Evolutionary conservation across 305 asterid genomes (phyloP).

Genomic region (Withania somnifera): DNA sequence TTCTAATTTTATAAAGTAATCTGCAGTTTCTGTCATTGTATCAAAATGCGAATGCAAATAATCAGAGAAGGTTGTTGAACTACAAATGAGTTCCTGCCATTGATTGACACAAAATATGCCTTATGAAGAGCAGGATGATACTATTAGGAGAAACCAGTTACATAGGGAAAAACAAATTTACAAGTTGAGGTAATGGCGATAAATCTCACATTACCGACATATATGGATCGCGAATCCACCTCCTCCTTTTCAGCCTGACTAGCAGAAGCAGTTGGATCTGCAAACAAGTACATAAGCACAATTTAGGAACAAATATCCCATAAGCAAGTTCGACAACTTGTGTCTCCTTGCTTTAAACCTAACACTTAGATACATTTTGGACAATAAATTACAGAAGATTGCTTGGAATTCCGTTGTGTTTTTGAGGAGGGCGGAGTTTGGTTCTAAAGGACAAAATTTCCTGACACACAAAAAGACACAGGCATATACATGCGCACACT

Average conservation of each 20-base stretch:
- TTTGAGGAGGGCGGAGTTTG: neutral
- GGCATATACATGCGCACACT: neutral
- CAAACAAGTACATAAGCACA: conserved; percentile 16
- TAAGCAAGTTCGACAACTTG: neutral
- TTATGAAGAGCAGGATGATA: neutral
- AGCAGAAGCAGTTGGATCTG: conserved; percentile 48
- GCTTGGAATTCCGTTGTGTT: neutral
- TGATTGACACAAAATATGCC: neutral
- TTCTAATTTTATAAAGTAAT: neutral
- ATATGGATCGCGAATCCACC: conserved; percentile 76
- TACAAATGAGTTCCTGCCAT: neutral
- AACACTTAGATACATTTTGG: neutral
- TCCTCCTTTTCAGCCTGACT: conserved; percentile 80
- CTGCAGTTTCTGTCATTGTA: neutral
- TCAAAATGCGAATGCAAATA: neutral
- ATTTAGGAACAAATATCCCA: neutral
- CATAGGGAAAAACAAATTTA: neutral
- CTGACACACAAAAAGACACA: neutral
- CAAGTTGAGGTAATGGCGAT: conserved; percentile 6
- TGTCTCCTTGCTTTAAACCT: neutral
- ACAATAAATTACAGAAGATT: neutral
- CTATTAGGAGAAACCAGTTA: neutral
- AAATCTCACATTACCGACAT: conserved; percentile 85
- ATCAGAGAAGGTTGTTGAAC: neutral
- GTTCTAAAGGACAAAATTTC: neutral